These are phyloP conservation scores for Nitzschia sp. DNA, from an alignment of 108 stramenopile genomes.

Conservation along the genomic window DNA sequence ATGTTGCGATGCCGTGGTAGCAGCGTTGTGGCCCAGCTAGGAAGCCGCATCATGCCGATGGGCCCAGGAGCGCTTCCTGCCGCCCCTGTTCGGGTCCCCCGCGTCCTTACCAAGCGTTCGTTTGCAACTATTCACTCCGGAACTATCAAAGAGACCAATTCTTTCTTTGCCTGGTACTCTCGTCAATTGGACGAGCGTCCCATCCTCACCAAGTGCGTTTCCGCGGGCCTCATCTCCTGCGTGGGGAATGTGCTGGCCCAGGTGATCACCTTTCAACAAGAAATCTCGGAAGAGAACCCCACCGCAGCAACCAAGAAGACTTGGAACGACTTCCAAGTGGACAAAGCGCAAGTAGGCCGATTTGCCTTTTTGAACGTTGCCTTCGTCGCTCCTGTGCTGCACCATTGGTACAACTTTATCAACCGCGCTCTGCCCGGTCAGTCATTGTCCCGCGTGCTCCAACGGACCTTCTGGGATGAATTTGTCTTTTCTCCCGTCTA, in stretches of 20 bases:
- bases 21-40: no score
- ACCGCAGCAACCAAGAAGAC: slow-evolving; percentile 2
- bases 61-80: no score
- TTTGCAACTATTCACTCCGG: slow-evolving; percentile 2
- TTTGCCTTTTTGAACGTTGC: slow-evolving; percentile 68
- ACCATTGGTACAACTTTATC: slow-evolving; percentile 70
- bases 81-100: no score
- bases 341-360: slow-evolving; percentile 53
- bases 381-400: slow-evolving; percentile 78
- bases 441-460: slow-evolving; percentile 30
- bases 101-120: slow-evolving; percentile 1
- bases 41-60: no score
- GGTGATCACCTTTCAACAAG: slow-evolving; percentile 14
- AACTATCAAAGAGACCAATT: neutral
- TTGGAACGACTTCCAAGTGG: slow-evolving; percentile 24
- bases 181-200: slow-evolving; percentile 71
- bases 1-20: no score
- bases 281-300: neutral
- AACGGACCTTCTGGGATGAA: slow-evolving; percentile 73
- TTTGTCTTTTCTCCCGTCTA: slow-evolving; percentile 74
- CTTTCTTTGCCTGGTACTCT: slow-evolving; percentile 60
- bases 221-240: slow-evolving; percentile 67
- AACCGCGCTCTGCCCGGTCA: slow-evolving; percentile 57
- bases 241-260: slow-evolving; percentile 52
- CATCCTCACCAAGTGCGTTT: slow-evolving; percentile 68